Base-by-base conservation (phyloP, 352 stramenopile genomes). In the Phytophthora idaei region DNA sequence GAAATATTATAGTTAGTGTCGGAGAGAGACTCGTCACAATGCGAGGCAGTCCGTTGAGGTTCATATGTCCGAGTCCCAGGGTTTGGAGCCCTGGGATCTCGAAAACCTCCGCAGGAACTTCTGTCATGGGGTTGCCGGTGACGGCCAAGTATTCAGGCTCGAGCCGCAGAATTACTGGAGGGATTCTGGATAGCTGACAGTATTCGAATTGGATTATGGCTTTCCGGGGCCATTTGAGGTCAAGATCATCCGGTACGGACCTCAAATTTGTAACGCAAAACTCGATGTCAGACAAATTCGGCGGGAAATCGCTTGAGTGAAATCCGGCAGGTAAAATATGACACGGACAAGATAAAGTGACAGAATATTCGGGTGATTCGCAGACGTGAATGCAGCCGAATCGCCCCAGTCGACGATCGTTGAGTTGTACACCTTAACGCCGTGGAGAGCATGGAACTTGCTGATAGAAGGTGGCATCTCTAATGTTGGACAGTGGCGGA, bases 211-310 rank as follows among this genome's bases (percentile, higher is more conserved):
- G 53, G 3, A 76, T 63, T 15, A 50, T 10, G 27, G 49, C 17
- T 3, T 41, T 37, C 5, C 28, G 9, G 4, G 67, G 74, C 76
- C 77, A 87, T 17, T 70, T 73, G 14, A 57, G 21, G 45, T 73
- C 55, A 8, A 87, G 36, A 52, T 81, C 51, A 17, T 72, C 58
- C 0, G 81, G 74, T 3, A 87, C 15, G 1, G 21, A 9, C 0
- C 48, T 56, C 1, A 83, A 47, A 32, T 85, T 87, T 3, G 77
- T 76, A 1, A 69, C 64, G 3, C 61, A 74, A 32, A 90, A 66
- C 47, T 83, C 70, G 31, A 88, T 55, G 36, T 85, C 75, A 5
- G 44, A 34, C 1, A 87, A 17, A 9, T 44, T 49, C 1, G 54
- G 28, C 0, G 77, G 77, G 21, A 85, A 82, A 25, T 80, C 53